phyloP scores from a whole-genome alignment of 108 stramenopile genomes.

The Halocafeteria seosinensis region DNA sequence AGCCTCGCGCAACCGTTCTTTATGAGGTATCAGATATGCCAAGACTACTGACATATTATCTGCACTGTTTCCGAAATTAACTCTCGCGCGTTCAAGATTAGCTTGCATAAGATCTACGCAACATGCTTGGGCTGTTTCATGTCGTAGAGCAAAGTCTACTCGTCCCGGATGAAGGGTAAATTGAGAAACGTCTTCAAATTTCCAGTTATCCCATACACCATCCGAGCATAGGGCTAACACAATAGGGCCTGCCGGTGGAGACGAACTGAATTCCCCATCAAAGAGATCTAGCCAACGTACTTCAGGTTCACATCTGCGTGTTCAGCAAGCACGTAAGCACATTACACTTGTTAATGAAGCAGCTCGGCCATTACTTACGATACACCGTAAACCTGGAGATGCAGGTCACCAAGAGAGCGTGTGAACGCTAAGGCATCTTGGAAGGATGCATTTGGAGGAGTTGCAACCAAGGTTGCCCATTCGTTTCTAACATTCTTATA shows the following conservation, averaged over 20 bases:
- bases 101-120: slow-evolving; percentile 22
- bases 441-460: slow-evolving; percentile 26
- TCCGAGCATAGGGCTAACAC: slow-evolving; percentile 20
- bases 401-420: slow-evolving; percentile 35
- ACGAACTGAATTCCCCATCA: neutral
- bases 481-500: slow-evolving; percentile 41
- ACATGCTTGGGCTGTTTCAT: slow-evolving; percentile 10
- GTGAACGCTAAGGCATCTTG: slow-evolving; percentile 44
- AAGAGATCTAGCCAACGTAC: slow-evolving; percentile 16
- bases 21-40: neutral
- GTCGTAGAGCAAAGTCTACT: neutral
- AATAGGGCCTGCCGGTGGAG: neutral
- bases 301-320: no score
- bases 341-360: no score
- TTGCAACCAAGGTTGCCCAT: slow-evolving; percentile 38
- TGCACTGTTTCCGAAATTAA: slow-evolving; percentile 31
- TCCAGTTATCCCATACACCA: slow-evolving; percentile 43
- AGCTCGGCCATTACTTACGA: no score
- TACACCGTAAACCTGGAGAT: slow-evolving; percentile 30
- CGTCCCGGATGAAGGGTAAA: slow-evolving; percentile 14
- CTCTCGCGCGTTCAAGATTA: slow-evolving; percentile 20
- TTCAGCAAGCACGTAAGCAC: no score
- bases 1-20: no score
- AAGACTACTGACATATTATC: slow-evolving; percentile 23
- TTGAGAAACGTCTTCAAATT: slow-evolving; percentile 15